Percentiles rank a stretch among this genome's conserved stretches.
These are phyloP conservation scores for Nicotiana paniculata DNA, from an alignment of 257 asterid genomes.

Conservation along the genomic window DNA sequence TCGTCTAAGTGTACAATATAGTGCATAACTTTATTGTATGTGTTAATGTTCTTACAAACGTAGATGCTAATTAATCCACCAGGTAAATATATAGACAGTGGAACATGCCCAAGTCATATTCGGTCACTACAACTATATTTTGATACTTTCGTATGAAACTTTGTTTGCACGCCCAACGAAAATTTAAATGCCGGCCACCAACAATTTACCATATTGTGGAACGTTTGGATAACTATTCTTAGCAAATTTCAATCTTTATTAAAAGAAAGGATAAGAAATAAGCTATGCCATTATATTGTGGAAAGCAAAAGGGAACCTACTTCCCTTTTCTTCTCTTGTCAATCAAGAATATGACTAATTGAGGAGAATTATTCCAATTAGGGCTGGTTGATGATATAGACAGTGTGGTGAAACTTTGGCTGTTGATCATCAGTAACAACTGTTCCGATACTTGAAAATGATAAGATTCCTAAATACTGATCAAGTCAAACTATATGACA, in stretches of 20 bases:
- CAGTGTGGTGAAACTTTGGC: slow-evolving; percentile 1
- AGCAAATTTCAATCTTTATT: background rate
- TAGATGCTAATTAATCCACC: background rate
- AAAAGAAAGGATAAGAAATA: background rate
- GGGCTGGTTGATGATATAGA: slow-evolving; percentile 8
- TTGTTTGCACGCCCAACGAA: too few relatives aligned
- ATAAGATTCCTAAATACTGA: slow-evolving; percentile 14
- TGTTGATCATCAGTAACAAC: slow-evolving; percentile 2
- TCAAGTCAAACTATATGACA: background rate
- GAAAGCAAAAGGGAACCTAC: slow-evolving; percentile 8
- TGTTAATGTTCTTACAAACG: background rate
- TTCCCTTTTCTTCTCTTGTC: background rate
- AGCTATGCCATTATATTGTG: background rate
- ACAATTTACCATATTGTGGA: background rate
- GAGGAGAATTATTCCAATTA: background rate
- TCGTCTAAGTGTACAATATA: background rate
- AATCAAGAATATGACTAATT: background rate
- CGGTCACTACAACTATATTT: too few relatives aligned
- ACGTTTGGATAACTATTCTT: background rate
- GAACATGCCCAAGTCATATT: too few relatives aligned
- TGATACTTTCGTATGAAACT: too few relatives aligned
- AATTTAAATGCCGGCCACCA: background rate
- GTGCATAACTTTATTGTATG: background rate
- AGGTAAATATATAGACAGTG: background rate
- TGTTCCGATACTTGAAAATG: background rate